phyloP scores from a whole-genome alignment of 352 stramenopile genomes.

The Peronospora belbahrii region DNA sequence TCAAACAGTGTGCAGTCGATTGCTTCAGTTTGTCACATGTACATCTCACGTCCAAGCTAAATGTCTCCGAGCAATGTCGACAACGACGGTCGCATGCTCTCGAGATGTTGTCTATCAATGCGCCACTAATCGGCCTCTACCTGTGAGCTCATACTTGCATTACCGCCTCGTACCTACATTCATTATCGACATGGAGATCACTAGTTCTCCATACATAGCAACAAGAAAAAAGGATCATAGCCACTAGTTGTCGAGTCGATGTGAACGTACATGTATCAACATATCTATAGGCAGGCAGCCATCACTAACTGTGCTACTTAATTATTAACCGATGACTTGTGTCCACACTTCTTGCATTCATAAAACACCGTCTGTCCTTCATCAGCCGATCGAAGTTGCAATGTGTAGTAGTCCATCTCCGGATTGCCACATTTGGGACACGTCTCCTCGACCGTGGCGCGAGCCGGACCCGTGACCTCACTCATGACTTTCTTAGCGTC shows the following conservation, averaged over 20 bases:
- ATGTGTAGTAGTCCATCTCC: conserved; percentile 99
- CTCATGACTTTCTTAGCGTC: conserved; percentile 61
- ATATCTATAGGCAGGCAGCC: conserved; percentile 25
- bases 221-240: conserved; percentile 1
- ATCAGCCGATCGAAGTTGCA: conserved; percentile 97
- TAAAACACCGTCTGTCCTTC: conserved; percentile 99
- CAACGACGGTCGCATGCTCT: conserved; percentile 87
- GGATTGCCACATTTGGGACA: conserved; percentile 96
- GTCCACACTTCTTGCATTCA: conserved; percentile 96
- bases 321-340: conserved; percentile 87
- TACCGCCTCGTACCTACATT: conserved; percentile 93
- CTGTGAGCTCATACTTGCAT: conserved; percentile 86
- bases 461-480: conserved; percentile 79
- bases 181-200: conserved; percentile 97
- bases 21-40: conserved; percentile 90
- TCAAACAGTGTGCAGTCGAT: conserved; percentile 74
- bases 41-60: conserved; percentile 89
- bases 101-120: conserved; percentile 85
- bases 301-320: conserved; percentile 26
- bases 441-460: conserved; percentile 95
- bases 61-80: conserved; percentile 89
- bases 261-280: conserved; percentile 27
- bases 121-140: conserved; percentile 60
- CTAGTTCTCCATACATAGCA: conserved; percentile 95
- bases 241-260: background rate